These are phyloP conservation scores for Arachnopeziza araneosa DNA, from an alignment of 2,329 filamentous ascomycete species.

Conservation along the genomic window DNA sequence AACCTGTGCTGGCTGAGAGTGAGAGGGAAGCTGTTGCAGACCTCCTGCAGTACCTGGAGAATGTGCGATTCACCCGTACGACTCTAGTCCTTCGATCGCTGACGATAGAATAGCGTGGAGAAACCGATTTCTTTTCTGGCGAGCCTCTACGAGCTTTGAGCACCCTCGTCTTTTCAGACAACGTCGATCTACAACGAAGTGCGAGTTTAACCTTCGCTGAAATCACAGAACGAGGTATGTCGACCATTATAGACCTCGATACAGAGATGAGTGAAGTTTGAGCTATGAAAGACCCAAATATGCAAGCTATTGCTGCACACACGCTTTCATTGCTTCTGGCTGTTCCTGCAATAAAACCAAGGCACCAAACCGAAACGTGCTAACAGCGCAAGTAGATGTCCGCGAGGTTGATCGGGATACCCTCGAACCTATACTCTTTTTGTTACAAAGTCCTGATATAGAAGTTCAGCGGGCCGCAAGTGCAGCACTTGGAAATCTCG, in stretches of 20 bases:
- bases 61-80: constrained; percentile 49
- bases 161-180: constrained; percentile 96
- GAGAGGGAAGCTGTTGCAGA: constrained; percentile 97
- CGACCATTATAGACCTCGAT: background rate
- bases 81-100: constrained; percentile 8
- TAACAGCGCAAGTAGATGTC: constrained; percentile 62
- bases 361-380: background rate
- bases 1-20: constrained; percentile 86
- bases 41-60: constrained; percentile 90
- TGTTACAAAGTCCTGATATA: constrained; percentile 91
- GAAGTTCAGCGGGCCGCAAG: constrained; percentile 96
- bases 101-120: constrained; percentile 57
- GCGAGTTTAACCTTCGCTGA: constrained; percentile 98
- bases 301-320: background rate
- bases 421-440: constrained; percentile 89
- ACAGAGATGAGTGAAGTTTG: background rate
- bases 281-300: background rate
- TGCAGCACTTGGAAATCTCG: constrained; percentile 89
- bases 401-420: constrained; percentile 92
- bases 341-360: background rate
- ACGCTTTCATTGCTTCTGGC: background rate
- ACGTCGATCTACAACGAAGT: constrained; percentile 95
- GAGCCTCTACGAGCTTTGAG: constrained; percentile 90
- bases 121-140: constrained; percentile 97
- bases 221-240: constrained; percentile 92